Evolutionary conservation across 495 filamentous ascomycete genomes (phyloP), one percentile per base, ranked within the genome.

Genomic region (Hypoxylon fuscum): DNA sequence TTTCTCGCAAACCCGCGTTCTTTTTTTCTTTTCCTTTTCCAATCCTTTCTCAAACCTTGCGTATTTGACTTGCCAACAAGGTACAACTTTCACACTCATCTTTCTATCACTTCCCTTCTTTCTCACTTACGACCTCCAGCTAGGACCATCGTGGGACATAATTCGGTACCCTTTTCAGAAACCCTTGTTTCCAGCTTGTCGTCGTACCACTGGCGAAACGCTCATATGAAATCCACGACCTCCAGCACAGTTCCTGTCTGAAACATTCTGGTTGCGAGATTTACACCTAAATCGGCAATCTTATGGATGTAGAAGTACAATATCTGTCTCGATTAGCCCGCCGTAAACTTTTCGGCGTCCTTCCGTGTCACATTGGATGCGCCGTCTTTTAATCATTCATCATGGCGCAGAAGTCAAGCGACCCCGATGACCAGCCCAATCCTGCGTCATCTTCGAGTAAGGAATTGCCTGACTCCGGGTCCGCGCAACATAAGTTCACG

Each of bases 351-450:
- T 58, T 68, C 57, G 69, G 67, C 60, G 69, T 72, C 63, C 43
- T 49, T 66, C 67, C 54, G 69, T 72, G 67, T 68, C 53, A 72
- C 69, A 55, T 68, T 72, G 64, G 54, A 65, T 72, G 67, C 69
- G 64, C 64, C 60, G 69, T 60, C 54, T 59, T 63, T 62, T 68
- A 68, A 70, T 72, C 63, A 44, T 67, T 67, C 63, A 70, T 63
- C 67, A 72, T 72, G 69, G 69, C 69, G 64, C 69, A 68, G 67
- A 72, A 70, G 60, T 63, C 69, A 21, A 64, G 59, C 69, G 66
- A 72, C 48, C 43, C 67, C 67, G 67, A 63, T 65, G 69, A 72
- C 56, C 67, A 70, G 64, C 50, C 67, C 57, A 70, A 70, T 72
- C 67, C 69, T 72, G 64, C 69, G 62, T 69, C 69, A 68, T 71